Evolutionary conservation across 2,329 filamentous ascomycete genomes (phyloP).

Genomic region (Nothomitra cinnamomea): DNA sequence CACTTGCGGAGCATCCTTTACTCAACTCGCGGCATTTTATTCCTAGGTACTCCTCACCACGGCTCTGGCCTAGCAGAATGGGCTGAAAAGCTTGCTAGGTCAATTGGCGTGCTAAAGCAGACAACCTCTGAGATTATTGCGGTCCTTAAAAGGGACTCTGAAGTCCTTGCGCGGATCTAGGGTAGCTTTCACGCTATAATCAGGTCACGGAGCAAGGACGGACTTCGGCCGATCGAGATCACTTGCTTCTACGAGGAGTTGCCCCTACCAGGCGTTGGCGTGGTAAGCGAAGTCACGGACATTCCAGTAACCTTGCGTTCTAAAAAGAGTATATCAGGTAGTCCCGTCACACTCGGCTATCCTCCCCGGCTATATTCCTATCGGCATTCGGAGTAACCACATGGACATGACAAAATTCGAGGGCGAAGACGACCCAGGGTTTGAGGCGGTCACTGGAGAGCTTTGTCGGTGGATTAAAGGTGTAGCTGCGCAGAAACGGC

Average conservation of each 20-base stretch:
- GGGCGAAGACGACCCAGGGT: conserved; percentile 9
- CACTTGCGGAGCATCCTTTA: conserved; percentile 14
- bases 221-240: conserved; percentile 13
- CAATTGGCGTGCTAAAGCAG: conserved; percentile 18
- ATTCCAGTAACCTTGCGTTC: not conserved
- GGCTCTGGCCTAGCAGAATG: conserved; percentile 12
- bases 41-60: conserved; percentile 23
- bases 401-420: conserved; percentile 18
- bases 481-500: conserved; percentile 11
- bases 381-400: conserved; percentile 12
- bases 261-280: conserved; percentile 14
- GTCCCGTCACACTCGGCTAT: conserved; percentile 14
- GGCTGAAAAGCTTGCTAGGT: conserved; percentile 11
- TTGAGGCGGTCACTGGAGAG: conserved; percentile 17
- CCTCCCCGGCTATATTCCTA: conserved; percentile 15
- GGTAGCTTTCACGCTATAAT: conserved; percentile 18
- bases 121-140: conserved; percentile 15
- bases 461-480: conserved; percentile 20
- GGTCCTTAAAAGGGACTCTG: conserved; percentile 15
- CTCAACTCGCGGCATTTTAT: conserved; percentile 18
- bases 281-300: conserved; percentile 8
- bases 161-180: conserved; percentile 17
- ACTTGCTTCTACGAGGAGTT: conserved; percentile 18
- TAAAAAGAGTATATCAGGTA: conserved; percentile 2
- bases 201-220: not conserved